These are phyloP conservation scores for Daldinia decipiens DNA, from an alignment of 495 filamentous ascomycete species.

Conservation along the genomic window DNA sequence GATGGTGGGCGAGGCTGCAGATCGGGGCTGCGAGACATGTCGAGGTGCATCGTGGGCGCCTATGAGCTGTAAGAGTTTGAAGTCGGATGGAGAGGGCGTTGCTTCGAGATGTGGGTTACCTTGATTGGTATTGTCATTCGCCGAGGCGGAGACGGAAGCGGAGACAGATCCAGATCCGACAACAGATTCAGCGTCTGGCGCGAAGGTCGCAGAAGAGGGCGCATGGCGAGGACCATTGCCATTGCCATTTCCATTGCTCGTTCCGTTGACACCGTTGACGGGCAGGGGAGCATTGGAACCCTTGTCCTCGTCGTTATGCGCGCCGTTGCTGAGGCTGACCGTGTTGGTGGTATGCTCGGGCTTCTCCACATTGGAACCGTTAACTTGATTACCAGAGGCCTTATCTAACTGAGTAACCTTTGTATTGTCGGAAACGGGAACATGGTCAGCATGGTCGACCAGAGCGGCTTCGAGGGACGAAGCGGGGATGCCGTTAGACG, in stretches of 20 bases:
- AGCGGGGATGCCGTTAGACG: slow-evolving; percentile 46
- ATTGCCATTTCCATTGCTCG: background rate
- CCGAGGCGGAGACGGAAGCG: slow-evolving; percentile 19
- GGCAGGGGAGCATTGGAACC: background rate
- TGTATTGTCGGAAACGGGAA: slow-evolving; percentile 21
- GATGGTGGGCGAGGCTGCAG: slow-evolving; percentile 27
- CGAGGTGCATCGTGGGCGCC: slow-evolving; percentile 32
- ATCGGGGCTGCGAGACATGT: slow-evolving; percentile 38
- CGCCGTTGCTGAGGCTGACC: slow-evolving; percentile 15
- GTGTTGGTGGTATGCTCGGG: slow-evolving; percentile 25
- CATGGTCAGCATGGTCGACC: slow-evolving; percentile 26
- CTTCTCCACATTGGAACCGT: slow-evolving; percentile 46
- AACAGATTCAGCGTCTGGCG: slow-evolving; percentile 9
- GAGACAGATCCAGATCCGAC: slow-evolving; percentile 15
- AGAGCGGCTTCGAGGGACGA: slow-evolving; percentile 51
- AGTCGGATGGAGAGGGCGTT: slow-evolving; percentile 11
- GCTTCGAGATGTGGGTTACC: slow-evolving; percentile 33
- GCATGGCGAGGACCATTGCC: background rate
- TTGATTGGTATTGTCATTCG: slow-evolving; percentile 25
- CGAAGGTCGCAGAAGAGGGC: slow-evolving; percentile 6
- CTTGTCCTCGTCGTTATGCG: slow-evolving; percentile 1
- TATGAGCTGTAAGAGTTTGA: slow-evolving; percentile 41
- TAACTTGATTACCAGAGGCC: slow-evolving; percentile 36
- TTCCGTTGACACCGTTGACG: slow-evolving; percentile 19
- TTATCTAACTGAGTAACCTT: slow-evolving; percentile 36